Evolutionary conservation across 148 eudicot species (phyloP), one percentile per base, ranked within the genome.

Genomic region (Diospyros lotus): DNA sequence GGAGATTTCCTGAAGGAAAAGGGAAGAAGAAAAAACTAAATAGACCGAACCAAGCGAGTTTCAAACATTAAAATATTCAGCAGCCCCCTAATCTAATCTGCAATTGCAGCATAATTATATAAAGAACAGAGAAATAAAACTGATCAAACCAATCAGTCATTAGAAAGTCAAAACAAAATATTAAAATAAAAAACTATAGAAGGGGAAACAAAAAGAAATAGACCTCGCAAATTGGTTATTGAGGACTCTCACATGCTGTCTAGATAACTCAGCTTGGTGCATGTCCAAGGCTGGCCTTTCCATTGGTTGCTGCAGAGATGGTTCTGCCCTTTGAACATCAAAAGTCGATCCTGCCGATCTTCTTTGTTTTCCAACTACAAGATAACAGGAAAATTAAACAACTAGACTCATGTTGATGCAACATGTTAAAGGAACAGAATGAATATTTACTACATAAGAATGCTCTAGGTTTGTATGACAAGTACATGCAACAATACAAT

Each of bases 211-310:
- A 55, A 63, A 74, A 56, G 72, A 66, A 88, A 79, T 68, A 15
- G 73, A 92, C 98, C 98, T 95, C 81, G 98, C 94, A 71, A 90
- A 95, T 79, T 95, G 96, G 60, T 82, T 86, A 86, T 95, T 95
- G 78, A 92, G 87, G 83, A 96, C 97, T 87, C 90, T 89, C 80
- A 95, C 98, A 82, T 92, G 96, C 84, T 87, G 96, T 74, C 87
- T 83, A 42, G 93, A 87, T 46, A 82, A 81, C 74, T 81, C 92
- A 78, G 91, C 97, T 48, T 87, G 85, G 66, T 80, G 79, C 85
- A 76, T 77, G 73, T 95, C 94, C 81, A 89, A 61, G 28, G 87
- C 80, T n/a, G 86, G 90, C 63, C 85, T 53, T 50, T 66, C 81
- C 17, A 74, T 56, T 5, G 73, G 66, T 69, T 79, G 88, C 74